Conservation (phyloP, 495 filamentous ascomycete species). For the Penicillium arizonense region DNA sequence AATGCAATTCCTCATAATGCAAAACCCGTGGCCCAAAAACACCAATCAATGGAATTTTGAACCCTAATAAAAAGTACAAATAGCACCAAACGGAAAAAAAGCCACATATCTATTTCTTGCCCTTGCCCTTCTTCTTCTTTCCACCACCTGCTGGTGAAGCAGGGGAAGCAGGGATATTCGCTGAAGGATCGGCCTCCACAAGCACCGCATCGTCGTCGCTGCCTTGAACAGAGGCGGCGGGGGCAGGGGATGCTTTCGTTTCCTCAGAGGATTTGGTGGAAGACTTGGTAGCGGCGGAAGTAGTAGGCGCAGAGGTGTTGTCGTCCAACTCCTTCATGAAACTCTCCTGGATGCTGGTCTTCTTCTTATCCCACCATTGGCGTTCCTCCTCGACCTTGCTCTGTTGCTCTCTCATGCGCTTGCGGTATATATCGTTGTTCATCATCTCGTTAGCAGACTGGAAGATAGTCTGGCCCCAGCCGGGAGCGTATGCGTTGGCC, state of each 20-base stretch:
- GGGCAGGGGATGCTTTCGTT: conserved; percentile 13
- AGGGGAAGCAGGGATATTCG: conserved; percentile 27
- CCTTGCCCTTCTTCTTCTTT: conserved; percentile 72
- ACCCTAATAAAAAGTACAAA: conserved; percentile 2
- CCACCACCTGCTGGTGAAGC: conserved; percentile 25
- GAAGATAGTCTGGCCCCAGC: conserved; percentile 94
- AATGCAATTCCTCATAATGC: conserved; percentile 3
- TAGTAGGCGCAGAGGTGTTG: conserved; percentile 20
- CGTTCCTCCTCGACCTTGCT: conserved; percentile 67
- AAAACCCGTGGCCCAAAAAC: not conserved
- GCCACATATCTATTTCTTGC: conserved; percentile 61
- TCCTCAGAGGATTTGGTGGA: conserved; percentile 29
- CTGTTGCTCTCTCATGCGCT: conserved; percentile 63
- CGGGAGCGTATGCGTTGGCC: conserved; percentile 83
- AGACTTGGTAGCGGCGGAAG: conserved; percentile 13
- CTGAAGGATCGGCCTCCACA: conserved; percentile 69
- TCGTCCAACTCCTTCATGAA: conserved; percentile 84
- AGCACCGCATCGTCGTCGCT: conserved; percentile 86
- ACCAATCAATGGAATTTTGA: not conserved
- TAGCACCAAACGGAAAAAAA: conserved; percentile 6
- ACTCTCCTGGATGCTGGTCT: conserved; percentile 65
- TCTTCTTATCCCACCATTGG: conserved; percentile 88
- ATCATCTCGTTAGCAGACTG: conserved; percentile 88
- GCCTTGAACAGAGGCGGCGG: conserved; percentile 29
- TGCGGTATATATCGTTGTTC: conserved; percentile 61